Percentiles rank a stretch among this genome's conserved stretches.
phyloP scores from a whole-genome alignment of 2,329 filamentous ascomycete genomes.

The Penicillium hesseltinei region DNA sequence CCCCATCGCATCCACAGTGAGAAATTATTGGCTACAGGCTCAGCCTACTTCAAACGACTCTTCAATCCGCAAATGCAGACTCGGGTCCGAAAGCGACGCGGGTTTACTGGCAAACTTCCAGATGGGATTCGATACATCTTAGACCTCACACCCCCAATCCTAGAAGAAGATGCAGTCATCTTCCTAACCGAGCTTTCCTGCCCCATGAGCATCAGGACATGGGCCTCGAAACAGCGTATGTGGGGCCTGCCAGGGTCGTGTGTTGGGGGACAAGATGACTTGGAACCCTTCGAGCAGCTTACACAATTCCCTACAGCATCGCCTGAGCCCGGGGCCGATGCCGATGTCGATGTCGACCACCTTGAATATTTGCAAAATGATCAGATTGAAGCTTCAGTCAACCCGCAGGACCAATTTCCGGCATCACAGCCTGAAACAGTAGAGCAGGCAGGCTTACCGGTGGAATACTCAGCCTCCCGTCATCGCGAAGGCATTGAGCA shows the following conservation, averaged over 20 bases:
- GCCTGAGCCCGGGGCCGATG: background rate
- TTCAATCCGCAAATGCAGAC: constrained; percentile 31
- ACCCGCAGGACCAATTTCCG: background rate
- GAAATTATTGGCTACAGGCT: constrained; percentile 31
- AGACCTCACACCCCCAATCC: constrained; percentile 61
- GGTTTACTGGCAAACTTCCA: constrained; percentile 26
- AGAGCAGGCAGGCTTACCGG: constrained; percentile 17
- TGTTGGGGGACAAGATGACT: constrained; percentile 52
- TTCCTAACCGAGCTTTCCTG: constrained; percentile 60
- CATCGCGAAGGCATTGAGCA: constrained; percentile 64
- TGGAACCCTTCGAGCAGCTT: constrained; percentile 13
- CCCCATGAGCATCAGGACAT: constrained; percentile 55
- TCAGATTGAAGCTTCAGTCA: too few relatives aligned
- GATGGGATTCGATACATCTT: constrained; percentile 57
- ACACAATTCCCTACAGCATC: background rate
- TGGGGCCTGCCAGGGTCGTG: constrained; percentile 41
- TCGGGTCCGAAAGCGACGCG: constrained; percentile 32
- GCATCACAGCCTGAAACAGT: background rate
- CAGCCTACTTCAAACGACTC: constrained; percentile 30
- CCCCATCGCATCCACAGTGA: constrained; percentile 37
- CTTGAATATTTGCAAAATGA: background rate
- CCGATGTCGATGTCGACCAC: background rate
- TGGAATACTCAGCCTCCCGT: constrained; percentile 63
- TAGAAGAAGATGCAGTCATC: constrained; percentile 63
- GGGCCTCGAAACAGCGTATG: constrained; percentile 48